These are phyloP conservation scores for Pleurotus platypus DNA, from an alignment of 768 basidiomycete genomes.

Conservation along the genomic window DNA sequence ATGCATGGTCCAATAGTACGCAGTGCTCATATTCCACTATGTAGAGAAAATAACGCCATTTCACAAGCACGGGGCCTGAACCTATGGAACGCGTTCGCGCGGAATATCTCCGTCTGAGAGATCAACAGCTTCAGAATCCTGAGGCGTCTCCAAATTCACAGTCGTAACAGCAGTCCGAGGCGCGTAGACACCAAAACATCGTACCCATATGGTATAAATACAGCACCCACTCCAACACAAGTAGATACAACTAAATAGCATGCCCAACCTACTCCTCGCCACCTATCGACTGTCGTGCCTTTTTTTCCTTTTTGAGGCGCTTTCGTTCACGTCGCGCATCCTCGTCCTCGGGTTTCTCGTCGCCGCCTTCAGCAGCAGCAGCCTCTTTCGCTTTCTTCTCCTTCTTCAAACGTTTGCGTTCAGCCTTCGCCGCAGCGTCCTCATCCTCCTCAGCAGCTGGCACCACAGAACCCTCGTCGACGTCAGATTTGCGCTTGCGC, in stretches of 20 bases:
- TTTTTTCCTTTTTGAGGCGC: slow-evolving; percentile 67
- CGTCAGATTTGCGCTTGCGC: slow-evolving; percentile 76
- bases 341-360: slow-evolving; percentile 38
- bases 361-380: slow-evolving; percentile 38
- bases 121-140: slow-evolving; percentile 22
- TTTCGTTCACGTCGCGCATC: slow-evolving; percentile 62
- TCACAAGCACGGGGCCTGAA: slow-evolving; percentile 63
- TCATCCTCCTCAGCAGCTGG: slow-evolving; percentile 28
- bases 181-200: background rate
- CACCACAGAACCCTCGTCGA: slow-evolving; percentile 36
- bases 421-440: slow-evolving; percentile 47
- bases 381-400: slow-evolving; percentile 55
- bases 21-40: slow-evolving; percentile 7
- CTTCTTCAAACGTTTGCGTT: slow-evolving; percentile 60
- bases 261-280: slow-evolving; percentile 18
- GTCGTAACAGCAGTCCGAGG: background rate
- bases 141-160: too few species aligned
- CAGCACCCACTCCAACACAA: slow-evolving; percentile 3
- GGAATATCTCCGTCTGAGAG: slow-evolving; percentile 70
- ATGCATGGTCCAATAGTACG: slow-evolving; percentile 81
- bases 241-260: background rate
- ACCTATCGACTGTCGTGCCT: slow-evolving; percentile 38
- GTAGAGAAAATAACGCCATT: background rate
- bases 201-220: slow-evolving; percentile 4
- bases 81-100: slow-evolving; percentile 68